Percentiles rank a stretch among this genome's conserved stretches.
Evolutionary conservation across 2,329 filamentous ascomycete genomes (phyloP).

Genomic region (Colletotrichum nymphaeae): DNA sequence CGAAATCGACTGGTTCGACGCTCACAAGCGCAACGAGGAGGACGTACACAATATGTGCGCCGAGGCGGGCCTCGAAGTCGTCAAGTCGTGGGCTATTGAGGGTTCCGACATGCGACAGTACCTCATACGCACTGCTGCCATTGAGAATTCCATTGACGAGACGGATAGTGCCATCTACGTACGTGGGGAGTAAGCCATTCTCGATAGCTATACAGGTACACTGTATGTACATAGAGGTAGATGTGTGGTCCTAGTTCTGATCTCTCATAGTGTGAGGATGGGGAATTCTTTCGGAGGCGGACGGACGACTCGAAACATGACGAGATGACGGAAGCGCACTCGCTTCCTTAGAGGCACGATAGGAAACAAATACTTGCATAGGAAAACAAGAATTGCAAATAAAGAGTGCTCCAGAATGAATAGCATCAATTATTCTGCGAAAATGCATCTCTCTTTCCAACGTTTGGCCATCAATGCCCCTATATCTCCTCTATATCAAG

Average conservation of each 20-base stretch:
- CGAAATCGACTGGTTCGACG: constrained; percentile 57
- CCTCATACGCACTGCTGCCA: constrained; percentile 43
- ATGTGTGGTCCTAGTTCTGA: not conserved
- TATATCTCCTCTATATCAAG: constrained; percentile 45
- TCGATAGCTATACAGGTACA: not conserved
- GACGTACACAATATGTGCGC: constrained; percentile 52
- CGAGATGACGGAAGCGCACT: not conserved
- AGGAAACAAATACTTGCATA: too few relatives aligned
- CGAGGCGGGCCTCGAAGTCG: constrained; percentile 50
- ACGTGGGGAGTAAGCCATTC: not conserved
- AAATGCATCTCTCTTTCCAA: not conserved
- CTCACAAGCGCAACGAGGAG: constrained; percentile 53
- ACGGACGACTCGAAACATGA: not conserved
- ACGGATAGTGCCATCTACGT: constrained; percentile 48
- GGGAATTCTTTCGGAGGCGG: not conserved
- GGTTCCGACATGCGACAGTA: constrained; percentile 53
- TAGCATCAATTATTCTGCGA: not conserved
- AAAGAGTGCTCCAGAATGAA: not conserved
- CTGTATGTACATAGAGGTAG: not conserved
- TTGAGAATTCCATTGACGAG: constrained; percentile 46
- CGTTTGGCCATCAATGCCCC: not conserved
- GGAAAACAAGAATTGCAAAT: too few relatives aligned
- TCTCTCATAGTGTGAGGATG: not conserved
- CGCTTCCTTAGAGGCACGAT: not conserved
- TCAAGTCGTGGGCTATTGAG: constrained; percentile 49